Evolutionary conservation across 2,329 filamentous ascomycete species (phyloP), one percentile per base, ranked within the genome.

Genomic region (Fusarium keratoplasticum): DNA sequence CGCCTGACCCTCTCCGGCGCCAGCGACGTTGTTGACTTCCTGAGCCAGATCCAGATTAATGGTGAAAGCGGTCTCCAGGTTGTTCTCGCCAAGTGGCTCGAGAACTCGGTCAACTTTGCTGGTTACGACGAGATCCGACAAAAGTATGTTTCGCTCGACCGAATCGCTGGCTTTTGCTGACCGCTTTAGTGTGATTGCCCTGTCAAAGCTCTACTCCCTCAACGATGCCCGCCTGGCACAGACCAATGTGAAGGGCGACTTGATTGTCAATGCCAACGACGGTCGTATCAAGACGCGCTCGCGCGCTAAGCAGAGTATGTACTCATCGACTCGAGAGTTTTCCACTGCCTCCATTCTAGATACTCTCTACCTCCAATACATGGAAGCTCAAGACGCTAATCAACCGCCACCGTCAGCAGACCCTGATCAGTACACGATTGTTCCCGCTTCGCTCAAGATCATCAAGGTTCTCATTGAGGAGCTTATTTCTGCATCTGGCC

Each of bases 91-190:
- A 98, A 98, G 84, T 99, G 96, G 96, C 87, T 99, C 1, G 96
- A 98, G 85, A 98, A 98, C 83, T 98, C 95, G 5, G 90, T 97
- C 82, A 97, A 93, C 82, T 99, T 99, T 84, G 95, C 95, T n/a
- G 96, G 96, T 14, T 99, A 98, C 78, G 95, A 98, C 78, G 96
- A 98, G 82, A 98, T 98, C 77, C 91, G 95, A 76, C 95, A 98
- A 83, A 99, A 98, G 94, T 95, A 86, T 83, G 91, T 86, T 18
- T 4, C 25, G 9, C 2, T 31, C 25, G 20, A 33, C 20, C 6
- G 13, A 3, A 20, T n/a, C 0, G 27, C 31, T 20, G 42, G 7
- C 27, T 10, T 35, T 20, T 70, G 58, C 83, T 86, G 78, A 86
- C 74, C 31, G 18, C 20, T 38, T 8, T 77, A 96, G 94, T 80